Conservation (phyloP, 1,284 basidiomycete species). For the Paramarasmius palmivorus region DNA sequence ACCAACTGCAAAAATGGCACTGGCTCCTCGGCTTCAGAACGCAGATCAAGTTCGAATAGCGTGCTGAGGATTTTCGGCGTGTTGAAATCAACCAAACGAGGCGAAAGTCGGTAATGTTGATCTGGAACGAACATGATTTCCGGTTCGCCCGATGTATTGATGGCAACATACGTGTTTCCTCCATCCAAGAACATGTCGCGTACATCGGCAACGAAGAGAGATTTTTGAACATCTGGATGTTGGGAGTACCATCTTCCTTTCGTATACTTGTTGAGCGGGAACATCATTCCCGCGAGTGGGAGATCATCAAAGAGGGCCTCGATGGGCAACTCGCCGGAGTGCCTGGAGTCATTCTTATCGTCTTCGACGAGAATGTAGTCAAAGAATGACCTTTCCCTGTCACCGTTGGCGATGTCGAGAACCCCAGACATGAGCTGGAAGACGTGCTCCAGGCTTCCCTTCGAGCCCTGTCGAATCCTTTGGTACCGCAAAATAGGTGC, state of each 20-base stretch:
- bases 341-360: slow-evolving; percentile 24
- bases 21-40: slow-evolving; percentile 21
- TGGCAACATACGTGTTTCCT: slow-evolving; percentile 31
- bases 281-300: slow-evolving; percentile 40
- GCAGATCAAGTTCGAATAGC: slow-evolving; percentile 45
- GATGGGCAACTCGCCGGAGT: slow-evolving; percentile 33
- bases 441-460: slow-evolving; percentile 31
- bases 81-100: slow-evolving; percentile 52
- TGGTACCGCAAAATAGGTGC: slow-evolving; percentile 44
- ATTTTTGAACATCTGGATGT: slow-evolving; percentile 34
- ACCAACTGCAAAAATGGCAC: slow-evolving; percentile 45
- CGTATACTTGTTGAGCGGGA: slow-evolving; percentile 41
- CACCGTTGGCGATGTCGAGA: slow-evolving; percentile 37
- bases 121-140: slow-evolving; percentile 28
- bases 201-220: slow-evolving; percentile 41
- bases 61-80: slow-evolving; percentile 43
- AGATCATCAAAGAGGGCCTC: slow-evolving; percentile 49
- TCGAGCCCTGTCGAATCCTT: slow-evolving; percentile 22
- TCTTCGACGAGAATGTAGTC: slow-evolving; percentile 40
- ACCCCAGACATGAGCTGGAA: slow-evolving; percentile 42
- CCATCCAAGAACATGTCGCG: slow-evolving; percentile 35
- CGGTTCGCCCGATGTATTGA: slow-evolving; percentile 39
- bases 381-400: slow-evolving; percentile 39
- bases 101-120: slow-evolving; percentile 41
- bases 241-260: slow-evolving; percentile 37